Base-by-base conservation (phyloP, 345 rosid species). In the Lepidium didymum region DNA sequence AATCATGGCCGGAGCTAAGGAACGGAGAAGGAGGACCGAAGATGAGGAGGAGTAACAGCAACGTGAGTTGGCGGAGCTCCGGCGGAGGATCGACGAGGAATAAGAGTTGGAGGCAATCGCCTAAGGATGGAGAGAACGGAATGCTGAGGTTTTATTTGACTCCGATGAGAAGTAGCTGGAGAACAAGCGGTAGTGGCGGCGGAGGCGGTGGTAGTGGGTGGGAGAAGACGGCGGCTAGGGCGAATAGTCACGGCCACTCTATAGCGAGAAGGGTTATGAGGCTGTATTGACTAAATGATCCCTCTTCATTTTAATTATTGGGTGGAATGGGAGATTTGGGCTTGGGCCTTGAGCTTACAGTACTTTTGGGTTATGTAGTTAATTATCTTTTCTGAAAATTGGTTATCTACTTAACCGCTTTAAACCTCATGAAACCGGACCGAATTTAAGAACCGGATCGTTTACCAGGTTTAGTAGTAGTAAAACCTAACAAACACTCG, bases 21-120 rank as follows among this genome's bases (percentile, higher is more conserved):
- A 82, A 81, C 42, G 83, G 36, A 27, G 63, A 80, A 23, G 87
- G 76, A 23, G 79, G 83, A 51, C 84, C 96, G 9, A 89, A 84
- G 85, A 56, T 91, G 58, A 51, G 80, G 75, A 83, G 99, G 73
- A 95, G 99, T 82, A 95, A 91, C 33, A 95, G 98, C 76, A 91
- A 92, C 42, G 96, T 86, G 23, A 91, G 96, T 71, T 95, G 91
- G 88, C 72, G 99, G 78, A 89, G 86, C 70, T 80, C 92, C 0
- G 75, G 80, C 7, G 74, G 78, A 61, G 81, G 78, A 61, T 67
- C 85, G 72, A 83, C 82, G 67, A 81, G 85, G 75, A 91, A 83
- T 49, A 73, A 87, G 80, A 87, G 97, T 72, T 89, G 84, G 29
- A 85, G 96, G 70, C 80, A 83, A 56, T 87, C 96, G 4, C 85